Evolutionary conservation across 1,284 basidiomycete species (phyloP), one percentile per base, ranked within the genome.

Genomic region (Cryptococcus amylolentus): DNA sequence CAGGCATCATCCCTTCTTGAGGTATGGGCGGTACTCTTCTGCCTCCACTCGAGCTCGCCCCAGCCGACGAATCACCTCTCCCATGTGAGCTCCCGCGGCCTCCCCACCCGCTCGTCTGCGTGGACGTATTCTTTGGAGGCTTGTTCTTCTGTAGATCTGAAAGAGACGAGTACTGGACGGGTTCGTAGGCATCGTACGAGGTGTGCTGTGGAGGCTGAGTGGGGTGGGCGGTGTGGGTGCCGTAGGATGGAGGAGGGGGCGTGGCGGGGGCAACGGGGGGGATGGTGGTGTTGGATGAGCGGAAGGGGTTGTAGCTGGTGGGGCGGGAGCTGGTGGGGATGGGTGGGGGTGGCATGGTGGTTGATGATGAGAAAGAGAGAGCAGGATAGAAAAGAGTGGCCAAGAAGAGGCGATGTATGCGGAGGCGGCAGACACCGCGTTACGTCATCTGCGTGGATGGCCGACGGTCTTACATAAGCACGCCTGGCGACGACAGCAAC

Each of bases 21-120:
- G 52, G 52, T 9, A 59, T n/a, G 4, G 57, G 63, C 14, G 65
- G 65, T 43, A 65, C 37, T 18, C 48, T 57, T 51, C 65, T 64
- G 20, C 62, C 56, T 10, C 51, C 51, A 40, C 51, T 37, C 26
- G 38, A 51, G 4, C 27, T 49, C 10, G 31, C 31, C 10, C 31
- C 31, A 35, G 31, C 31, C 31, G 16, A 41, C 6, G 51, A n/a
- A 10, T 28, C 46, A n/a, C 43, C 7, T 20, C 42, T 28, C 31
- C 46, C 26, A 27, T 38, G 31, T 35, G 31, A 35, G 7, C 31
- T 35, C 31, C 4, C 23, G 3, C 23, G 23, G 23, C 23, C 31
- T 35, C 31, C 31, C 31, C 31, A 35, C 31, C 31, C 10, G 10
- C 31, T 35, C 31, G 31, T 35, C 31, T 35, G 31, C 23, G 23